phyloP scores from a whole-genome alignment of 2,329 filamentous ascomycete genomes.

The Alternaria ethzedia region DNA sequence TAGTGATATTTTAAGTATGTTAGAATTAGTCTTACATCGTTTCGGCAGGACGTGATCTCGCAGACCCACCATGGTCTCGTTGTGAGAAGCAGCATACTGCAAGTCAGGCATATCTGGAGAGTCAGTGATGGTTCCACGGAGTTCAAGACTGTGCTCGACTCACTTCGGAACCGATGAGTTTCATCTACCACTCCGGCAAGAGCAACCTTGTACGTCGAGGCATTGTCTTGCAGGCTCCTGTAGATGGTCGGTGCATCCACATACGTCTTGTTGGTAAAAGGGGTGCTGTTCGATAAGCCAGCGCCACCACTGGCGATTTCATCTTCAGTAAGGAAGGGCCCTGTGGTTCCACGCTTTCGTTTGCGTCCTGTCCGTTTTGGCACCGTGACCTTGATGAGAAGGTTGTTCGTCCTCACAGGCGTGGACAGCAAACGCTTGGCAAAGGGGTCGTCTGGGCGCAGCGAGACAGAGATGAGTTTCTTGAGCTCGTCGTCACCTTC shows the following conservation, averaged over 20 bases:
- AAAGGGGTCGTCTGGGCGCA: constrained; percentile 80
- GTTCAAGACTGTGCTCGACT: constrained; percentile 9
- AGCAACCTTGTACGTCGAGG: constrained; percentile 69
- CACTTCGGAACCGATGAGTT: constrained; percentile 84
- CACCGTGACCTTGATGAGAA: constrained; percentile 84
- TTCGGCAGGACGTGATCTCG: constrained; percentile 73
- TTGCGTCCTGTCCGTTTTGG: constrained; percentile 87
- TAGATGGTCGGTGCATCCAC: constrained; percentile 55
- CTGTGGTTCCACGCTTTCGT: constrained; percentile 78
- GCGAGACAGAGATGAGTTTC: constrained; percentile 68
- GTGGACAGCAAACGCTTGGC: constrained; percentile 80
- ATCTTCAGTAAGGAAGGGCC: constrained; percentile 60
- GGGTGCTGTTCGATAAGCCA: too few relatives aligned
- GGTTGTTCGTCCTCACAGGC: constrained; percentile 77
- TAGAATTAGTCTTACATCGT: constrained; percentile 62
- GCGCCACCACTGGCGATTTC: too few relatives aligned
- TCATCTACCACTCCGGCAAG: constrained; percentile 75
- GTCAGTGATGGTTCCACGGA: constrained; percentile 18
- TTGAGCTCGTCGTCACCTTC: constrained; percentile 49
- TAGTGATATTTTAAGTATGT: background rate
- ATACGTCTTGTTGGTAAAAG: constrained; percentile 11
- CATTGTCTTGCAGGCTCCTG: constrained; percentile 73
- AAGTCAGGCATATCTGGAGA: constrained; percentile 76
- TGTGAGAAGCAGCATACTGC: constrained; percentile 74
- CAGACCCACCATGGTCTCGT: constrained; percentile 74